phyloP scores from a whole-genome alignment of 352 stramenopile genomes.

The Phytopythium aichiense region DNA sequence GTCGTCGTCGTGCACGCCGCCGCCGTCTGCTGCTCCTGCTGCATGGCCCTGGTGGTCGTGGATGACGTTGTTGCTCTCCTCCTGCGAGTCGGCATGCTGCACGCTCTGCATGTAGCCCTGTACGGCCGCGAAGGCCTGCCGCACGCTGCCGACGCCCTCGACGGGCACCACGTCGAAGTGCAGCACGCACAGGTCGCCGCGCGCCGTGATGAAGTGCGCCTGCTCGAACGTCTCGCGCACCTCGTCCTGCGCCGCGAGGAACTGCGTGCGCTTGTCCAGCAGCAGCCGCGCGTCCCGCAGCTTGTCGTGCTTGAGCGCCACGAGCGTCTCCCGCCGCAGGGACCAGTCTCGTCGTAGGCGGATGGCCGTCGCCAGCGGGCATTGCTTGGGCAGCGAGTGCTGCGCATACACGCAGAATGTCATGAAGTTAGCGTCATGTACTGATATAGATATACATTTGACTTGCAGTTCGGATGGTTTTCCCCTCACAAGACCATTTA shows the following conservation, averaged over 20 bases:
- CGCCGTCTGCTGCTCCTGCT: neutral
- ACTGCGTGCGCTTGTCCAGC: conserved; percentile 42
- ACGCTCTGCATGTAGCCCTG: conserved; percentile 8
- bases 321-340: conserved; percentile 28
- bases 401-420: neutral
- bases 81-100: neutral
- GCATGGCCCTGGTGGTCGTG: neutral
- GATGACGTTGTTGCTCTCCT: conserved; percentile 10
- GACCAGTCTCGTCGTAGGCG: conserved; percentile 31
- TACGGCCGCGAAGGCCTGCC: conserved; percentile 12
- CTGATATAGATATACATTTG: neutral
- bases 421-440: neutral
- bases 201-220: conserved; percentile 23
- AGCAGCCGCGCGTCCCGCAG: conserved; percentile 40
- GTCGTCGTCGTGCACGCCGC: conserved; percentile 15
- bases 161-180: conserved; percentile 27
- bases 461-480: neutral
- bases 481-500: neutral
- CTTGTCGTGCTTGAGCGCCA: conserved; percentile 42
- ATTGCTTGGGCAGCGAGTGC: conserved; percentile 26
- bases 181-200: conserved; percentile 25
- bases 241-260: conserved; percentile 25
- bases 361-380: conserved; percentile 41
- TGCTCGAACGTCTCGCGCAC: conserved; percentile 28
- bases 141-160: conserved; percentile 13